These are phyloP conservation scores for Persicaria tinctoria DNA, from an alignment of 148 eudicot genomes.

Conservation along the genomic window DNA sequence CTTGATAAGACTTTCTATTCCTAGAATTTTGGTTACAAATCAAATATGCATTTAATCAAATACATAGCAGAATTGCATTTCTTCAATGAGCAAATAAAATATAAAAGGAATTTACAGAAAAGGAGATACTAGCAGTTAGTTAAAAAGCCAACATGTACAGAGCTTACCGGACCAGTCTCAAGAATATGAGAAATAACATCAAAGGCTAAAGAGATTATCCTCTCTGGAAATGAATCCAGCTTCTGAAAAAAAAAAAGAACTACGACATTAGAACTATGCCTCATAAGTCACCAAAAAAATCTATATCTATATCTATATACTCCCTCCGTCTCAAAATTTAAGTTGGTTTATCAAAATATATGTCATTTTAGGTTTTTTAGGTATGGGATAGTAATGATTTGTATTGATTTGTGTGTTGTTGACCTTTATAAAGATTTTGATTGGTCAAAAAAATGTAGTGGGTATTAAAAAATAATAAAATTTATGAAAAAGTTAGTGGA, in stretches of 20 bases:
- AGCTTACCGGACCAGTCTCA: slow-evolving; percentile 78
- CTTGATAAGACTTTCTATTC: no score
- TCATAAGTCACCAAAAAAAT: background rate
- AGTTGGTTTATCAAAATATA: no score
- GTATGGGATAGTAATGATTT: no score
- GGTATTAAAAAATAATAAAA: no score
- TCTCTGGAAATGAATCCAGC: slow-evolving; percentile 55
- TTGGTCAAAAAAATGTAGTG: no score
- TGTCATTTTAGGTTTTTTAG: no score
- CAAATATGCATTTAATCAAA: background rate
- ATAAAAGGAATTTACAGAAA: background rate
- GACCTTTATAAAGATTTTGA: no score
- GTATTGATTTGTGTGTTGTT: no score
- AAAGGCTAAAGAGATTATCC: slow-evolving; percentile 61
- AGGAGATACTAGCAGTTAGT: background rate
- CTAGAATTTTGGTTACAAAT: no score
- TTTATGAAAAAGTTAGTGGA: no score
- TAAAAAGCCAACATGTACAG: background rate
- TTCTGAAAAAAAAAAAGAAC: slow-evolving; percentile 29
- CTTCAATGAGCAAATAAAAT: background rate
- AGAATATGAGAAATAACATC: slow-evolving; percentile 69
- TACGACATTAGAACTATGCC: background rate
- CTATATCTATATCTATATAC: no score
- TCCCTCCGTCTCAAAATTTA: no score
- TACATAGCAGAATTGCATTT: background rate